Evolutionary conservation across 2,329 filamentous ascomycete species (phyloP).

Genomic region (Hypomyces rosellus): DNA sequence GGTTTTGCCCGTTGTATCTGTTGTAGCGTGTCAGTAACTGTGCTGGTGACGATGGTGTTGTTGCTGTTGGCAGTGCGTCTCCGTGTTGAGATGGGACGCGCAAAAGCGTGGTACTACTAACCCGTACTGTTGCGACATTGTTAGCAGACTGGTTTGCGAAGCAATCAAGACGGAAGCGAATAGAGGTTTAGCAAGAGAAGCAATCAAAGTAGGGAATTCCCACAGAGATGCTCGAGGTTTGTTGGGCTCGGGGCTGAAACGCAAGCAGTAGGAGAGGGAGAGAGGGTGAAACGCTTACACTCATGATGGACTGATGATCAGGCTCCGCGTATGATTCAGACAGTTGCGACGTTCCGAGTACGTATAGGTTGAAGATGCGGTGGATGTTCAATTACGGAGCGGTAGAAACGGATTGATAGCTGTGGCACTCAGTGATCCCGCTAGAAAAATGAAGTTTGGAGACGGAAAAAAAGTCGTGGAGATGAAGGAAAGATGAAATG

Average conservation of each 20-base stretch:
- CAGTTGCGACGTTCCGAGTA: too few relatives aligned
- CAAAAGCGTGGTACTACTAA: conserved; percentile 35
- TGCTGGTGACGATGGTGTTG: conserved; percentile 4
- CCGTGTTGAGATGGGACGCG: background rate
- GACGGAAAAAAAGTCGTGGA: too few relatives aligned
- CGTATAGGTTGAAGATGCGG: too few relatives aligned
- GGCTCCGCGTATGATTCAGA: too few relatives aligned
- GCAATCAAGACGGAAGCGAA: background rate
- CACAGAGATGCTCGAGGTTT: conserved; percentile 2
- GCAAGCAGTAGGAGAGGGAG: conserved; percentile 18
- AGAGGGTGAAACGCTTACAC: conserved; percentile 21
- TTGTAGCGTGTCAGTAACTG: conserved; percentile 25
- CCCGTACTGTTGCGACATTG: conserved; percentile 44
- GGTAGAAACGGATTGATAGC: too few relatives aligned
- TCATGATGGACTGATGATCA: conserved; percentile 17
- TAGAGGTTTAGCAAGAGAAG: background rate
- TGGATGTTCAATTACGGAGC: background rate
- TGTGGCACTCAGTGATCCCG: too few relatives aligned
- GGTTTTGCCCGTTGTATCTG: conserved; percentile 54
- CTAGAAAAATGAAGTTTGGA: too few relatives aligned
- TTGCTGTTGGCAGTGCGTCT: background rate
- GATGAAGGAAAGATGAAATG: too few relatives aligned
- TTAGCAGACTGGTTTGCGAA: conserved; percentile 19
- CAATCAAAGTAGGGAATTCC: background rate
- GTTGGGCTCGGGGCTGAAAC: conserved; percentile 13